Conservation (phyloP, 257 asterid genomes). For the Petunia secreta region DNA sequence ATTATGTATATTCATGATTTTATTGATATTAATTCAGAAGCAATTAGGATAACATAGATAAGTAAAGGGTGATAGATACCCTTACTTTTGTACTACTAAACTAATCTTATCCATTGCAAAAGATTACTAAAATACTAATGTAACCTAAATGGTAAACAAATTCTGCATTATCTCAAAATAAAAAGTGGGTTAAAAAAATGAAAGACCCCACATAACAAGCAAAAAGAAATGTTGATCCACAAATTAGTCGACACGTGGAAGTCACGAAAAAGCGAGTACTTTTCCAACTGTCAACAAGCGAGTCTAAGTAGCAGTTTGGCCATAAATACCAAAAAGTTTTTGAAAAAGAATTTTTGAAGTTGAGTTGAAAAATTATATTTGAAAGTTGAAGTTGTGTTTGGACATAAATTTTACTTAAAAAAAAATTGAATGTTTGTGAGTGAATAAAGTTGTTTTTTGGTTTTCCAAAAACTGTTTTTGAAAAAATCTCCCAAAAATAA, state of each 20-base stretch:
- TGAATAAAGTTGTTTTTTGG: no score
- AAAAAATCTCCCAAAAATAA: no score
- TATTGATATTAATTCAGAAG: background rate
- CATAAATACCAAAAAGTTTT: no score
- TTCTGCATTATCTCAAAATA: background rate
- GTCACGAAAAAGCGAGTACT: constrained; percentile 12
- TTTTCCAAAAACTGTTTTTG: no score
- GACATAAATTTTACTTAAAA: no score
- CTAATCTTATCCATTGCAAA: background rate
- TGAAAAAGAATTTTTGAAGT: no score
- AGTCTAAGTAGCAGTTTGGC: constrained; percentile 5
- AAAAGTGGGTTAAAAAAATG: background rate
- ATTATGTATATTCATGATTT: background rate
- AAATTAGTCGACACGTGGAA: constrained; percentile 32
- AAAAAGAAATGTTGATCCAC: constrained; percentile 32
- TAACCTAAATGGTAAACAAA: background rate
- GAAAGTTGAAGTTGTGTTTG: no score
- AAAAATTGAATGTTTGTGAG: no score
- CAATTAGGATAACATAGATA: constrained; percentile 2
- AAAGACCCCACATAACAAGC: background rate
- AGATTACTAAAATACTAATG: background rate
- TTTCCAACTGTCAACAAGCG: constrained; percentile 28
- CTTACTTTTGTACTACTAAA: background rate
- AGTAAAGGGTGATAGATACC: background rate
- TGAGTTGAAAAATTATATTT: no score